Percentiles rank a stretch among this genome's conserved stretches.
Evolutionary conservation across 2,329 filamentous ascomycete genomes (phyloP).

Genomic region (Exophiala sideris): DNA sequence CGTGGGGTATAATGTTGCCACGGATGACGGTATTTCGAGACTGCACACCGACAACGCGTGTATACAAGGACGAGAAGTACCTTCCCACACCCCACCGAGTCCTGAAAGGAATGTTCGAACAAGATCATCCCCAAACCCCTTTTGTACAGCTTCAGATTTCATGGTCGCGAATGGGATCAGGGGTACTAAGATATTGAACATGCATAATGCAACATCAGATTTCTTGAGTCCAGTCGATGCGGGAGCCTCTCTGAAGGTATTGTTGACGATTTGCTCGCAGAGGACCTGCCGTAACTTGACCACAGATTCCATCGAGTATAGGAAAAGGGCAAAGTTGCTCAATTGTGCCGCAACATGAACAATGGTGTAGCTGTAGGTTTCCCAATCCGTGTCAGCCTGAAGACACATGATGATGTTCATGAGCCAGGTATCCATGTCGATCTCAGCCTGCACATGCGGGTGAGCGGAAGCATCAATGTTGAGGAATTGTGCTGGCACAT

Average conservation of each 20-base stretch:
- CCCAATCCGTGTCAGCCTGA: slow-evolving; percentile 76
- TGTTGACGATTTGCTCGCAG: slow-evolving; percentile 77
- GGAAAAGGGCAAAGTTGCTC: slow-evolving; percentile 83
- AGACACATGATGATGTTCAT: slow-evolving; percentile 72
- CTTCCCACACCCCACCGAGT: slow-evolving; percentile 69
- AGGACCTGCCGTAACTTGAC: slow-evolving; percentile 70
- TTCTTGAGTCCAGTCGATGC: slow-evolving; percentile 74
- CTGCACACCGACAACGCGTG: slow-evolving; percentile 93
- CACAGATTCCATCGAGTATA: slow-evolving; percentile 68
- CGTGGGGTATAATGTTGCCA: slow-evolving; percentile 77
- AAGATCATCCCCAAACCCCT: slow-evolving; percentile 66
- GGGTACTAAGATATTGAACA: slow-evolving; percentile 83
- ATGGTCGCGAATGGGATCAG: slow-evolving; percentile 68
- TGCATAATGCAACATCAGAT: slow-evolving; percentile 81
- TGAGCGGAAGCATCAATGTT: slow-evolving; percentile 14
- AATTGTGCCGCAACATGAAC: slow-evolving; percentile 84
- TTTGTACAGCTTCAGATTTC: slow-evolving; percentile 78
- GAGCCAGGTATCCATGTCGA: slow-evolving; percentile 69
- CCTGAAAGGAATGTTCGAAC: slow-evolving; percentile 83
- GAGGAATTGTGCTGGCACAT: slow-evolving; percentile 10
- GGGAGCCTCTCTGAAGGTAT: slow-evolving; percentile 78
- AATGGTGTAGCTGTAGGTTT: slow-evolving; percentile 85
- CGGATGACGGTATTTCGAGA: slow-evolving; percentile 84
- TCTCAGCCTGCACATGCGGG: slow-evolving; percentile 33
- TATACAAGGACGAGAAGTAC: slow-evolving; percentile 87